Conservation (phyloP, 345 rosid species). For the Citrus reticulata region DNA sequence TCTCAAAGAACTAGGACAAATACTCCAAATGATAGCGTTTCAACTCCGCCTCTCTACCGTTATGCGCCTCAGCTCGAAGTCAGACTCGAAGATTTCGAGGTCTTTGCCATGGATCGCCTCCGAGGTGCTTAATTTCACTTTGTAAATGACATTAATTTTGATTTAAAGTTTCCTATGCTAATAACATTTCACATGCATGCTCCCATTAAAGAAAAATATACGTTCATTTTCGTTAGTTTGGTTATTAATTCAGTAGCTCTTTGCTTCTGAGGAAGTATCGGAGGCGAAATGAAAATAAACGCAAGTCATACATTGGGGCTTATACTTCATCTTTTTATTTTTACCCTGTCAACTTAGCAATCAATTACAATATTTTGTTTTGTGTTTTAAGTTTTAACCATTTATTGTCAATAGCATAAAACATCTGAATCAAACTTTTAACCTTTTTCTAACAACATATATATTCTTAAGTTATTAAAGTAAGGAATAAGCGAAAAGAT, state of each 20-base stretch:
- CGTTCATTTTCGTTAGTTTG: background rate
- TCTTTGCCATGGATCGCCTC: constrained; percentile 83
- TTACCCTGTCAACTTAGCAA: background rate
- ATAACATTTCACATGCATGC: background rate
- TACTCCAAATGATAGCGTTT: constrained; percentile 18
- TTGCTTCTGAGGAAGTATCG: background rate
- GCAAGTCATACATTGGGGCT: background rate
- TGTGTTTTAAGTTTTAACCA: constrained; percentile 15
- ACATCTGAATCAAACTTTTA: background rate
- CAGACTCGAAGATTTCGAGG: constrained; percentile 89
- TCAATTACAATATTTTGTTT: background rate
- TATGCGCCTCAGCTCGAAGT: constrained; percentile 82
- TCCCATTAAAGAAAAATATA: background rate
- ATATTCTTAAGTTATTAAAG: too few relatives aligned
- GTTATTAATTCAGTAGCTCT: background rate
- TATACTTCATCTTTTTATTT: background rate
- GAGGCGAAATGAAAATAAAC: background rate
- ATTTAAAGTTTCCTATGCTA: background rate
- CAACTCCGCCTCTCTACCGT: constrained; percentile 64
- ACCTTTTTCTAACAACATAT: background rate
- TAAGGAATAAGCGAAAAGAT: too few relatives aligned
- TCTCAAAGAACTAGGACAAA: constrained; percentile 26
- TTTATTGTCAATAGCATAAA: background rate
- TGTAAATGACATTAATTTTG: background rate
- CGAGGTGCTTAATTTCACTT: constrained; percentile 44